Percentiles rank a stretch among this genome's conserved stretches.
Evolutionary conservation across 169 alveolate genomes (phyloP).

Genomic region (Plasmodium relictum): DNA sequence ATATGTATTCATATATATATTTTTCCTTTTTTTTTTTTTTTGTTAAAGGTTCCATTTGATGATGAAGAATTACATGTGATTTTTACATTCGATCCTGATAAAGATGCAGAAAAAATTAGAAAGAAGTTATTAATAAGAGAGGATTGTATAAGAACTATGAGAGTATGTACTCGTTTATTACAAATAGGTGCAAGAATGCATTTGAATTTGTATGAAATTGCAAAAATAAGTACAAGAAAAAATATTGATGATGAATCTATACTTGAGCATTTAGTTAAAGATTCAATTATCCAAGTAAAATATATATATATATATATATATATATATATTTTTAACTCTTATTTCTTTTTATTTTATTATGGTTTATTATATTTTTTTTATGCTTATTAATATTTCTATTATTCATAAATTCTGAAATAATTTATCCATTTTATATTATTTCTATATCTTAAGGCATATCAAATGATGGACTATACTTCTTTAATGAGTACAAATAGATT

Average conservation of each 20-base stretch:
- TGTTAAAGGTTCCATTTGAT: conserved; percentile 87
- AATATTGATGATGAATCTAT: conserved; percentile 91
- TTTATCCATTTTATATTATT: background rate
- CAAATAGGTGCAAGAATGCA: conserved; percentile 91
- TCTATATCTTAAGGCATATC: conserved; percentile 38
- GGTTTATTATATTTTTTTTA: background rate
- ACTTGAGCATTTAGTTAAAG: conserved; percentile 85
- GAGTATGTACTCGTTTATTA: conserved; percentile 90
- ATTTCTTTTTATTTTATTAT: background rate
- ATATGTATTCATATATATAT: background rate
- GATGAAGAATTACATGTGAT: conserved; percentile 88
- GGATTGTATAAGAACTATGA: conserved; percentile 93
- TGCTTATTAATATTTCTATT: background rate
- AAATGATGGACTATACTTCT: conserved; percentile 81
- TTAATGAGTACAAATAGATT: conserved; percentile 79
- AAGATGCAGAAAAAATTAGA: conserved; percentile 91
- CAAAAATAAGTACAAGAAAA: conserved; percentile 88
- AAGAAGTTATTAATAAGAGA: conserved; percentile 89
- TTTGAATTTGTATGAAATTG: conserved; percentile 90
- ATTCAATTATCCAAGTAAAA: conserved; percentile 80
- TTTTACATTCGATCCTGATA: conserved; percentile 90
- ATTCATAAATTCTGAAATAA: background rate
- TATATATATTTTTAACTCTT: background rate
- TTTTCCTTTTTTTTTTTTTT: background rate
- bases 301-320: background rate